Evolutionary conservation across 495 filamentous ascomycete species (phyloP).

Genomic region (Lasiosphaeriaceae sp.): DNA sequence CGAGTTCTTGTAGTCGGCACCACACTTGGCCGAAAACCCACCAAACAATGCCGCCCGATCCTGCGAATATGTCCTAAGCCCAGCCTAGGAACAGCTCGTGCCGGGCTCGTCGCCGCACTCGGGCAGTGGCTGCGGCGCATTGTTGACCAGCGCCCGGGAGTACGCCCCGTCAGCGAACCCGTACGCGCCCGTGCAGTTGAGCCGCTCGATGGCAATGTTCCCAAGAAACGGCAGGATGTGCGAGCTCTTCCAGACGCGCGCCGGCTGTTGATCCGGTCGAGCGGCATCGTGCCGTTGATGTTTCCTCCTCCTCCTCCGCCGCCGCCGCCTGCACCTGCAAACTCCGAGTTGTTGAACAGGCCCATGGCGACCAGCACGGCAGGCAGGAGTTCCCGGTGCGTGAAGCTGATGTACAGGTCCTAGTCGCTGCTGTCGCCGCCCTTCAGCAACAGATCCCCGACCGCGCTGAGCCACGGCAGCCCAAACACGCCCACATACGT

Average conservation of each 20-base stretch:
- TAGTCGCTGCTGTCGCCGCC: constrained; percentile 21
- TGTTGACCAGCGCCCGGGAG: constrained; percentile 35
- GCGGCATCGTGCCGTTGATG: constrained; percentile 47
- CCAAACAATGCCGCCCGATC: constrained; percentile 28
- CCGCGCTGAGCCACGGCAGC: constrained; percentile 46
- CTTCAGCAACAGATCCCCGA: constrained; percentile 34
- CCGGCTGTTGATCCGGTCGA: constrained; percentile 41
- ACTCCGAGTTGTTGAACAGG: constrained; percentile 47
- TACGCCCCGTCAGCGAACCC: constrained; percentile 34
- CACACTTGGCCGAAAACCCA: constrained; percentile 31
- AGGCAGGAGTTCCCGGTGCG: constrained; percentile 47
- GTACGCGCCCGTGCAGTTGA: constrained; percentile 35
- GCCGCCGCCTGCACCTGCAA: too few relatives aligned
- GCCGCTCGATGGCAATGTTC: constrained; percentile 40
- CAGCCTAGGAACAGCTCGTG: constrained; percentile 30
- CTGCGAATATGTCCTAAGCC: constrained; percentile 29
- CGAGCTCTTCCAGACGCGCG: constrained; percentile 45
- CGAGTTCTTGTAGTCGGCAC: constrained; percentile 29
- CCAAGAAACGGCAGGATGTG: constrained; percentile 41
- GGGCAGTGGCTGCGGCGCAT: constrained; percentile 31
- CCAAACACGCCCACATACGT: constrained; percentile 38
- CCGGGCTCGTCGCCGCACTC: constrained; percentile 33
- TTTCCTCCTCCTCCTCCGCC: constrained; percentile 28
- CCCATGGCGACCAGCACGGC: constrained; percentile 46
- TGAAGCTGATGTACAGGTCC: constrained; percentile 48